A percentile compares a stretch with the other conserved stretches of the same genome.
Conservation (phyloP, 2,329 filamentous ascomycete species). For the Hyphodiscus sp. region DNA sequence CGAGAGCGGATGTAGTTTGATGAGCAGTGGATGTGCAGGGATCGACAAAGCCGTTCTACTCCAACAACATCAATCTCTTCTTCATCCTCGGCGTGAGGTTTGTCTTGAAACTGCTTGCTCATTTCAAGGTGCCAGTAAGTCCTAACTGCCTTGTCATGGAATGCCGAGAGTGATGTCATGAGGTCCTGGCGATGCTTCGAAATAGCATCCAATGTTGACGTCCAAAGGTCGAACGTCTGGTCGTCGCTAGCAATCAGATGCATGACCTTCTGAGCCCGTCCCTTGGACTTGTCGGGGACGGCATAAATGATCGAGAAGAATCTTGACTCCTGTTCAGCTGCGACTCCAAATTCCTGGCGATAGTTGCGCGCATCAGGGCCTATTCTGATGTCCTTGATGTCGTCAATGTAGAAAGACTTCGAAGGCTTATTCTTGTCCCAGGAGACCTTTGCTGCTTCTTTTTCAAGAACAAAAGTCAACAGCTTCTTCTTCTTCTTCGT, state of each 20-base stretch:
- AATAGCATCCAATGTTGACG: conserved; percentile 73
- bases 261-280: conserved; percentile 65
- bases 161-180: conserved; percentile 84
- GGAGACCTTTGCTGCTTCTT: conserved; percentile 76
- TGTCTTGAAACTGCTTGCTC: conserved; percentile 55
- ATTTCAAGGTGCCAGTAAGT: conserved; percentile 86
- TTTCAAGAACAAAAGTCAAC: conserved; percentile 67
- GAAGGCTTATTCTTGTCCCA: conserved; percentile 76
- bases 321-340: conserved; percentile 58
- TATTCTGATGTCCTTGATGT: conserved; percentile 84
- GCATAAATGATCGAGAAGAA: conserved; percentile 92
- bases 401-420: conserved; percentile 89
- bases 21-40: conserved; percentile 86
- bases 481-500: conserved; percentile 77
- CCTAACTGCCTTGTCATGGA: conserved; percentile 73
- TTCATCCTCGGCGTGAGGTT: conserved; percentile 45
- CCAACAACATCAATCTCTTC: conserved; percentile 71
- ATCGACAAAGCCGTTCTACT: conserved; percentile 78
- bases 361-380: conserved; percentile 84
- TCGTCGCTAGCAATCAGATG: conserved; percentile 77
- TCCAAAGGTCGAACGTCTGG: conserved; percentile 72
- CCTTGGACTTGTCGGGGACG: conserved; percentile 70
- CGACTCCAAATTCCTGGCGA: conserved; percentile 71
- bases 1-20: conserved; percentile 64
- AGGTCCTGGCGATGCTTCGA: conserved; percentile 81